phyloP scores from a whole-genome alignment of 2,329 filamentous ascomycete genomes.

The Fusarium albosuccineum region DNA sequence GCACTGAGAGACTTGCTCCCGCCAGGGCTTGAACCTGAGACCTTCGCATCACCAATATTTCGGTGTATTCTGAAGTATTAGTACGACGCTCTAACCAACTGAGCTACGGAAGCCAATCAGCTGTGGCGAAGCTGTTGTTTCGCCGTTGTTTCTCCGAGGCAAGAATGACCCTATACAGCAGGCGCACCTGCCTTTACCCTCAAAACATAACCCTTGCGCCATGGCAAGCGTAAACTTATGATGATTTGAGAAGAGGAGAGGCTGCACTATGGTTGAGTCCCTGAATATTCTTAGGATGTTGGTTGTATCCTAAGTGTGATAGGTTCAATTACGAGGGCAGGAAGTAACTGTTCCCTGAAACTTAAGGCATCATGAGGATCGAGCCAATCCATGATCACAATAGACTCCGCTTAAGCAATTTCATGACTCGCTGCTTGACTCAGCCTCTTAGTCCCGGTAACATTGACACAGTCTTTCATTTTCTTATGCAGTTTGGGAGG shows the following conservation, averaged over 20 bases:
- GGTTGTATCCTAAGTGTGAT: no score
- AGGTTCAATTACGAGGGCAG: no score
- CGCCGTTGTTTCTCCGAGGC: neutral
- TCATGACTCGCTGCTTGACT: neutral
- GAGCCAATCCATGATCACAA: neutral
- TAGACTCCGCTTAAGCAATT: neutral
- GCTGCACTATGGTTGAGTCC: no score
- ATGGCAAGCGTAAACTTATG: no score
- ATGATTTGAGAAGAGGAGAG: no score
- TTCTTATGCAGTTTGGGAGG: neutral
- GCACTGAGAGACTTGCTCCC: slow-evolving; percentile 43
- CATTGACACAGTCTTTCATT: neutral
- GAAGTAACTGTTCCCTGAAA: neutral
- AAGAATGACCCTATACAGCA: neutral
- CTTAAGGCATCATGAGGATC: neutral
- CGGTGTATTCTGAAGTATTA: slow-evolving; percentile 38
- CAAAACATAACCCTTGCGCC: no score
- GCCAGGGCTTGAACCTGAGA: slow-evolving; percentile 49
- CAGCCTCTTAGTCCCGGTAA: neutral
- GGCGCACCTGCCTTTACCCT: no score
- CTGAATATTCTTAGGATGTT: no score
- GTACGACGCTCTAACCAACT: slow-evolving; percentile 50
- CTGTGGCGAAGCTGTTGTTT: neutral
- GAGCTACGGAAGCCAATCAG: slow-evolving; percentile 48
- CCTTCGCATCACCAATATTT: slow-evolving; percentile 45